Base-by-base conservation (phyloP, 768 basidiomycete genomes). In the Suillus subalutaceus region DNA sequence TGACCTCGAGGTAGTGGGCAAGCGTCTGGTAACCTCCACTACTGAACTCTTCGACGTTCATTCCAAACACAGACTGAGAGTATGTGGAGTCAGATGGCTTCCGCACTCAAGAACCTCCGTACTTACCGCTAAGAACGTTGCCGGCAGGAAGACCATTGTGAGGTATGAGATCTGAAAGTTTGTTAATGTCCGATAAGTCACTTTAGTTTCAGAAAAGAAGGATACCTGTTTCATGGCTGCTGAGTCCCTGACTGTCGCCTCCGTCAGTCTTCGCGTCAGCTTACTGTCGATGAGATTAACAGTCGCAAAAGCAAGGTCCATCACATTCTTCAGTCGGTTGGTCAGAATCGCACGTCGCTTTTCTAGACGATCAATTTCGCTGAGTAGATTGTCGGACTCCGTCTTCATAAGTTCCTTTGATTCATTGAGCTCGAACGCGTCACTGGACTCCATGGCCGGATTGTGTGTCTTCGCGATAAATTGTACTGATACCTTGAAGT, bases 91-190 rank as follows among this genome's bases (percentile, higher is more conserved):
- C 55, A 50, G 44, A 20, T 3, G 13, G 7, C 26, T 35, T 30
- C 15, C 6, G 23, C 38, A 40, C 7, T 16, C 18, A 30, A 53
- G 26, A 30, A 20, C 6, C 10, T 23, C 1, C 6, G 20, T 46
- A 15, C 76, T 66, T 35, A 79, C 79, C 0, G 78, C 69, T 37
- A 75, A 43, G 58, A 89, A 85, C 16, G 82, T 82, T 3, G 85
- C 83, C 0, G 88, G 88, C 9, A 89, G 75, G 72, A 88, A 89
- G n/a, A 87, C 71, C 85, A 88, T 88, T 0, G 87, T 86, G 2
- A 89, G 74, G 66, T 86, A 87, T 0, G 86, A 72, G 15, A 77
- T 75, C 75, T 77, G 32, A n/a, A 32, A 30, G 12, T 4, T 30
- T 2, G 20, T 64, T 26, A 41, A 20, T 18, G 6, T 41, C 6